Base-by-base conservation (phyloP, 2,329 filamentous ascomycete genomes). In the Scopulariopsis brevicaulis region DNA sequence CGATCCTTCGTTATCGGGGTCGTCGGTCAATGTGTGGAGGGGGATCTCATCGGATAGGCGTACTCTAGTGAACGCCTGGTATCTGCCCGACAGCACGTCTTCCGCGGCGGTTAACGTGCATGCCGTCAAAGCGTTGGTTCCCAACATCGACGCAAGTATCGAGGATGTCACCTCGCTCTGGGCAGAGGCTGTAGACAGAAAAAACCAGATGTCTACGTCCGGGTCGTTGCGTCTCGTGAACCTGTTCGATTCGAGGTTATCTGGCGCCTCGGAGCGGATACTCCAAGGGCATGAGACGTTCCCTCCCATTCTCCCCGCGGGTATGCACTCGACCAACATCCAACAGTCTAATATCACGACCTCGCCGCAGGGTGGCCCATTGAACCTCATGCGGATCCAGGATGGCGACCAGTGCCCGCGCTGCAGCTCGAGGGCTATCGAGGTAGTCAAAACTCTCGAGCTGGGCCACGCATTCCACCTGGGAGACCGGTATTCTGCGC, bases 381-480 rank as follows among this genome's bases (percentile, higher is more conserved):
- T 89, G 43, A 85, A 88, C 63, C 71, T 96, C 10, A 74, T 90
- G 8, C 80, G 81, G 59, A 81, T 87, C 20, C 75, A 75, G 54
- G 72, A 84, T 51, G 89, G 87, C 14, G 90, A 95, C 65, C 64
- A 70, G 12, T 99, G 94, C 65, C 83, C 89, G 0, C 76, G 78
- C 46, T 99, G 94, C 68, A 66, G 72, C 0, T 65, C 75, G 0
- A 87, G 87, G 0, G 74, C 70, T 2, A 75, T 97, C 24, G 77
- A 76, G 51, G 76, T 88, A 2, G 80, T 87, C 59, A 85, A 81
- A 61, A 89, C 91, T 8, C 86, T 97, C 55, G 94, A 99, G 71
- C 79, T 97, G 18, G 94, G 90, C 1, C 94, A 99, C 70, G 97
- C 94, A 0, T 99, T 99, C 73, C 86, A 95, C 69, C 84, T 99